Evolutionary conservation across 2,329 filamentous ascomycete genomes (phyloP).

Genomic region (Salinomyces thailandicus): DNA sequence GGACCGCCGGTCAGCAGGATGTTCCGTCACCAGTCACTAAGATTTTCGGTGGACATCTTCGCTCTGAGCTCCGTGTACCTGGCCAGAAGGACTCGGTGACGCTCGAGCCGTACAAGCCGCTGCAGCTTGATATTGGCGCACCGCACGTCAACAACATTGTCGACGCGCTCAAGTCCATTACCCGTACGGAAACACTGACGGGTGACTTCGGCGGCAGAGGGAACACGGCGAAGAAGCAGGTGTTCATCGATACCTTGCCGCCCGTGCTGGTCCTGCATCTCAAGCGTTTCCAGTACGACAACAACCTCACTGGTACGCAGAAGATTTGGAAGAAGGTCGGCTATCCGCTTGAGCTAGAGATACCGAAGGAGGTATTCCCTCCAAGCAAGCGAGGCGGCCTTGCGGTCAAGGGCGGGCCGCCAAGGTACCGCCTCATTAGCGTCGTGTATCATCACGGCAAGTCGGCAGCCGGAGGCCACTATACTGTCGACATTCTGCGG

Average conservation of each 20-base stretch:
- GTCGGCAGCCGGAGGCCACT: slow-evolving; percentile 90
- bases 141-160: slow-evolving; percentile 80
- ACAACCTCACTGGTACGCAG: slow-evolving; percentile 64
- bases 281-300: slow-evolving; percentile 95
- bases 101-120: slow-evolving; percentile 81
- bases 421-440: slow-evolving; percentile 74
- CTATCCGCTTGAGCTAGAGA: slow-evolving; percentile 87
- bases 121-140: slow-evolving; percentile 89
- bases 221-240: slow-evolving; percentile 75
- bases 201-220: slow-evolving; percentile 75
- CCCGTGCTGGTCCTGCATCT: slow-evolving; percentile 88
- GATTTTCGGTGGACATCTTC: slow-evolving; percentile 84
- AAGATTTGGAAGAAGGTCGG: slow-evolving; percentile 99
- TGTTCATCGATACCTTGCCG: slow-evolving; percentile 84
- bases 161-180: slow-evolving; percentile 78
- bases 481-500: slow-evolving; percentile 91
- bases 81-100: slow-evolving; percentile 87
- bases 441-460: slow-evolving; percentile 98
- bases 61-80: slow-evolving; percentile 79
- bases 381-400: slow-evolving; percentile 59
- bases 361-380: slow-evolving; percentile 81
- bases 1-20: slow-evolving; percentile 57
- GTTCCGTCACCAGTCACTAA: slow-evolving; percentile 68
- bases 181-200: slow-evolving; percentile 71
- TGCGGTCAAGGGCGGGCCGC: slow-evolving; percentile 56